Conservation (phyloP, 495 filamentous ascomycete species). For the Aspergillus haitiensis region DNA sequence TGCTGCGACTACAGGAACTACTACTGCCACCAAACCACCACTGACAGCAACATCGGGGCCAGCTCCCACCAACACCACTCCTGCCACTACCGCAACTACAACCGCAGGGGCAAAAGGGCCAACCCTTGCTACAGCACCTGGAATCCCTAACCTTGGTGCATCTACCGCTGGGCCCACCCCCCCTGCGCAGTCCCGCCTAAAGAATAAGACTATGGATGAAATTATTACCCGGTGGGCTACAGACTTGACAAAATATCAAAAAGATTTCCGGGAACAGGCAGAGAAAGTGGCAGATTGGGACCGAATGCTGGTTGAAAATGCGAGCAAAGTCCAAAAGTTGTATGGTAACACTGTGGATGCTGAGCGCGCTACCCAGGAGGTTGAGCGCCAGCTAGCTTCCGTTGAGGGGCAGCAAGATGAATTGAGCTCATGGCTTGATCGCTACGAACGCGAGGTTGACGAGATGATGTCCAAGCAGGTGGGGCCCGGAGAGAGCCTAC, state of each 20-base stretch:
- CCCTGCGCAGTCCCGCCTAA: conserved; percentile 78
- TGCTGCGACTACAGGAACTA: conserved; percentile 21
- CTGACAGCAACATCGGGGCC: not conserved
- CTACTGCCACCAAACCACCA: conserved; percentile 20
- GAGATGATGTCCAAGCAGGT: conserved; percentile 74
- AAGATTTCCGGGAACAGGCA: conserved; percentile 89
- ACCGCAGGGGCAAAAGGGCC: conserved; percentile 24
- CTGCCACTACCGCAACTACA: conserved; percentile 29
- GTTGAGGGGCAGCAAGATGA: conserved; percentile 94
- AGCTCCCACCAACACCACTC: conserved; percentile 6
- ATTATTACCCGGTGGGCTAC: conserved; percentile 98
- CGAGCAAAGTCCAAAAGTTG: conserved; percentile 85
- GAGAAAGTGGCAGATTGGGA: conserved; percentile 88
- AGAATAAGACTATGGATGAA: conserved; percentile 99
- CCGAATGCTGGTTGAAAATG: conserved; percentile 83
- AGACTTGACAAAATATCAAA: conserved; percentile 91
- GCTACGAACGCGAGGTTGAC: conserved; percentile 87
- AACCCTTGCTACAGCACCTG: conserved; percentile 26
- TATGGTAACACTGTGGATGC: conserved; percentile 86
- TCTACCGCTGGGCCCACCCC: conserved; percentile 78
- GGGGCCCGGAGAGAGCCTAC: conserved; percentile 64
- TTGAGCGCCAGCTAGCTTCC: conserved; percentile 81
- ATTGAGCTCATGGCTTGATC: conserved; percentile 76
- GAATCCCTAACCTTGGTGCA: conserved; percentile 52
- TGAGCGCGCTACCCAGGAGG: conserved; percentile 82